phyloP scores from a whole-genome alignment of 2,329 filamentous ascomycete species.

The Gliomastix tumulicola region DNA sequence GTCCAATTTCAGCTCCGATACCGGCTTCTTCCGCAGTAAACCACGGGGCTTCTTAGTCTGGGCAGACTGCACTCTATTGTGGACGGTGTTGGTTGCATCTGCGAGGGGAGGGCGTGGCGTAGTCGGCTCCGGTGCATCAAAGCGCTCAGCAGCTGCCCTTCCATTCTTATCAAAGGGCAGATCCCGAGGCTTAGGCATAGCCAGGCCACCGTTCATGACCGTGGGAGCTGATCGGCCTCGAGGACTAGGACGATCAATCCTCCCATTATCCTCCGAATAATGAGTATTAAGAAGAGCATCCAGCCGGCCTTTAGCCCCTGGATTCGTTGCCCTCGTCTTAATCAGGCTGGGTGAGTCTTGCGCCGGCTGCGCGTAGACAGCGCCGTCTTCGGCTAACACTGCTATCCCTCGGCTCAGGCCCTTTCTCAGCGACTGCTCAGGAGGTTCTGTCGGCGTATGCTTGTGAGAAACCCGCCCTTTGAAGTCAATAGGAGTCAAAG shows the following conservation, averaged over 20 bases:
- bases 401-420: conserved; percentile 28
- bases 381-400: conserved; percentile 42
- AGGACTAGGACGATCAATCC: no score
- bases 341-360: no score
- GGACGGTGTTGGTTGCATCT: conserved; percentile 1
- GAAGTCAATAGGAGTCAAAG: conserved; percentile 27
- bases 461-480: conserved; percentile 16
- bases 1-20: conserved; percentile 50
- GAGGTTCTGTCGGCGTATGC: conserved; percentile 4
- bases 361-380: conserved; percentile 11
- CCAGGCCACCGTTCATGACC: no score
- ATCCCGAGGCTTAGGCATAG: conserved; percentile 30
- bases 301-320: conserved; percentile 18
- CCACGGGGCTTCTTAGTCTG: not conserved
- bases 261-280: no score
- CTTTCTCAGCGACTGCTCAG: conserved; percentile 8
- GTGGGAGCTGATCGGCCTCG: no score
- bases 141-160: no score
- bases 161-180: conserved; percentile 29
- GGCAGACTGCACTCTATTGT: not conserved
- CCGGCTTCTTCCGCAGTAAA: conserved; percentile 38
- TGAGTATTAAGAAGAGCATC: conserved; percentile 23
- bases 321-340: no score
- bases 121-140: no score
- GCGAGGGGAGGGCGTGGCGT: no score